Evolutionary conservation across 164 flowering plant species (phyloP), one percentile per base, ranked within the genome.

Genomic region (Malania oleifera): DNA sequence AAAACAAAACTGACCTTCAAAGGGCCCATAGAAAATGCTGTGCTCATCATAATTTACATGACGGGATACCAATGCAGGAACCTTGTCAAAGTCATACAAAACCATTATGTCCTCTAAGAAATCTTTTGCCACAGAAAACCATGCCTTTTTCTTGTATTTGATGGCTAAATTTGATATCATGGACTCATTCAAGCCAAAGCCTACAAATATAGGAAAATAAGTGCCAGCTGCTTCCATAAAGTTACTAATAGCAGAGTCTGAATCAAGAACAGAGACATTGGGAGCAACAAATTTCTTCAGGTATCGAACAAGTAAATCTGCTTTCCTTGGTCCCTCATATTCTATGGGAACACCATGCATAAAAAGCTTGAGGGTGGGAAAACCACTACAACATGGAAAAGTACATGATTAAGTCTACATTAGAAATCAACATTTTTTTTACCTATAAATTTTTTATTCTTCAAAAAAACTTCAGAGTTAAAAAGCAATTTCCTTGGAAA

Each of bases 91-190:
- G 75, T 89, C 89, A 75, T 91, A 80, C 1, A 63, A 57, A 24
- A 79, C 59, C 96, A 91, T 89, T 25, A 61, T 61, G 4, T 91
- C 87, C 59, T 91, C 97, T 7, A 96, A 82, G 66, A 83, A 84
- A 74, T 76, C 93, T 60, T 82, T 87, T 40, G 96, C 91, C 60
- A 89, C 82, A 56, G 99, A 66, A 82, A 95, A 91, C 99, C 99
- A 95, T 28, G 96, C 96, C 53, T 81, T 95, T 54, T 82, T 89
- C 86, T 89, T 95, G 73, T 88, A 85, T 62, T 85, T 84, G 22
- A 64, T 62, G 24, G 84, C 95, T 55, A 81, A 64, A 18, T 75
- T 69, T 10, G 77, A 72, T 55, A 95, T 75, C 25, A 69, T 46
- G 12, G 96, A 71, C 65, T 87, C 89, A 60, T 83, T 62, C 74